Evolutionary conservation across 2,329 filamentous ascomycete species (phyloP).

Genomic region (Fusarium papillatum): DNA sequence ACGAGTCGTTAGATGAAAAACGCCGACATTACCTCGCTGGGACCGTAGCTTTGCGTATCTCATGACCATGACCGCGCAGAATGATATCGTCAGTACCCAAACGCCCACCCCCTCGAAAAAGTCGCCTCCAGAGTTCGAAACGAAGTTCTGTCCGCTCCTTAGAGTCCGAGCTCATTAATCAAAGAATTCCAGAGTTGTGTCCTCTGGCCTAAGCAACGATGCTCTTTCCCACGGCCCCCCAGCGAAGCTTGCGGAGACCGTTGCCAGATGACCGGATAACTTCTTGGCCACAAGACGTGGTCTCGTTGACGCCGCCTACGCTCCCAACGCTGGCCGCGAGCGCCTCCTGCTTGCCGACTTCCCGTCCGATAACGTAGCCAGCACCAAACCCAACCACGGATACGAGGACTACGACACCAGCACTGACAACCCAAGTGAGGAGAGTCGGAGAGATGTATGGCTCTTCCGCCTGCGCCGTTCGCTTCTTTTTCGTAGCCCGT

Average conservation of each 20-base stretch:
- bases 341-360: slow-evolving; percentile 73
- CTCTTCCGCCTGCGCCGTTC: slow-evolving; percentile 55
- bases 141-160: slow-evolving; percentile 5
- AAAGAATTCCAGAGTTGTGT: slow-evolving; percentile 12
- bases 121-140: slow-evolving; percentile 7
- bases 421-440: slow-evolving; percentile 75
- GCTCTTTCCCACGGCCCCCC: slow-evolving; percentile 66
- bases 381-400: slow-evolving; percentile 78
- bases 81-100: slow-evolving; percentile 22
- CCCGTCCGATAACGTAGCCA: slow-evolving; percentile 76
- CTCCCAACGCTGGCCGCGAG: slow-evolving; percentile 53
- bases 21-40: slow-evolving; percentile 23
- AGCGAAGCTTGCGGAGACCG: slow-evolving; percentile 66
- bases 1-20: slow-evolving; percentile 30
- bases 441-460: slow-evolving; percentile 70
- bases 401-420: slow-evolving; percentile 76
- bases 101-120: slow-evolving; percentile 6
- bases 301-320: slow-evolving; percentile 57
- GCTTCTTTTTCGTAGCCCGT: slow-evolving; percentile 72
- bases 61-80: slow-evolving; percentile 26
- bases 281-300: slow-evolving; percentile 65
- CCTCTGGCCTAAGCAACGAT: slow-evolving; percentile 57
- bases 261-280: slow-evolving; percentile 65
- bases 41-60: slow-evolving; percentile 29
- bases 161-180: neutral